Base-by-base conservation (phyloP, 129 eudicot species). In the Flaveria brownii region DNA sequence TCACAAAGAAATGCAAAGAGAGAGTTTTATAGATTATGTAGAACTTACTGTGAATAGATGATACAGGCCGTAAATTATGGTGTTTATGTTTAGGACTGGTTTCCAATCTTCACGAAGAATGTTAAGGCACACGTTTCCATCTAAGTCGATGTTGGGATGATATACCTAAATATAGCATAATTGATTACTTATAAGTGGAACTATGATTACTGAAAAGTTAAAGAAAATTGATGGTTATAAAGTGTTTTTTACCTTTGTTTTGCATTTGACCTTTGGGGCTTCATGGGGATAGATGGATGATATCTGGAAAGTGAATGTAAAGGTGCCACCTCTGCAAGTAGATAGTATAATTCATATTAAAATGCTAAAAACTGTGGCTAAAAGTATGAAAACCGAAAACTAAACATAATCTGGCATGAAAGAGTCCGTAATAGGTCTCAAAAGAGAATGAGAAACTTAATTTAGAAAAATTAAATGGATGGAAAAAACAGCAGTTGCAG, bases 51-150 rank as follows among this genome's bases (percentile, higher is more conserved):
- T 94, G 90, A 88, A 94, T 33, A 94, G 93, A 87, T 94, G 98
- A 71, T 75, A 91, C 76, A 94, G 78, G 80, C 98, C 98, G 30
- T 94, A 94, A 1, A 94, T 88, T 56, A 94, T 79, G 8, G 98
- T 94, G 85, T 94, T 94, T 61, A 94, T 89, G 83, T 84, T 94
- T 39, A 94, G 85, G 79, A 94, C 98, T 52, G 98, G 98, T 71
- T 94, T 94, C 98, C 98, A 94, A 82, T 94, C 98, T 81, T 94
- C 98, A 23, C 98, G 89, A 57, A 94, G 93, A 84, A 94, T 91
- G 97, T 94, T 94, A 26, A 94, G 92, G 85, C 98, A 93, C 47
- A 94, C 98, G 41, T 91, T 91, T 74, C 93, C 97, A 73, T 91
- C 97, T 90, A 91, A 86, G 80, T 91, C 97, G 45, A 91, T 91